Evolutionary conservation across 2,329 filamentous ascomycete species (phyloP).

Genomic region (Sclerotinia subarctica): DNA sequence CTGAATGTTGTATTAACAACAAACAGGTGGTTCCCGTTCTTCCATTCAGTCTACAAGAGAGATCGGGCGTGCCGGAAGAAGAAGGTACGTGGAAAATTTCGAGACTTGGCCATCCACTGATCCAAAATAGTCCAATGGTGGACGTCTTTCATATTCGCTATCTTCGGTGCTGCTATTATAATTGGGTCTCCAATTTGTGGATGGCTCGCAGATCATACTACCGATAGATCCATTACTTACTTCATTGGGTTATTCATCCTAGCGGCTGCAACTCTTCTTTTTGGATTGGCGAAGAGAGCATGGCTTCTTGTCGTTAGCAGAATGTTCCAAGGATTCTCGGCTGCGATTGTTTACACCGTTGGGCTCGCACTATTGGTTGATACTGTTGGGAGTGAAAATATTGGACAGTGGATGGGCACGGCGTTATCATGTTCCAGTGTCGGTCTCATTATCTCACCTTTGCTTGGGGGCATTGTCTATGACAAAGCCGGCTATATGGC

Average conservation of each 20-base stretch:
- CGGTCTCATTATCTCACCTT: slow-evolving; percentile 52
- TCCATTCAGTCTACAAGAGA: slow-evolving; percentile 59
- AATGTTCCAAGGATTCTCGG: slow-evolving; percentile 42
- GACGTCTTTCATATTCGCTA: slow-evolving; percentile 20
- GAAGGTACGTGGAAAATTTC: slow-evolving; percentile 24
- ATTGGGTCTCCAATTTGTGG: slow-evolving; percentile 17
- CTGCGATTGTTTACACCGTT: slow-evolving; percentile 69
- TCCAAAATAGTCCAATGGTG: slow-evolving; percentile 21
- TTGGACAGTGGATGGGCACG: slow-evolving; percentile 60
- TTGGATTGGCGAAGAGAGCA: slow-evolving; percentile 50
- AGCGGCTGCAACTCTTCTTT: slow-evolving; percentile 51
- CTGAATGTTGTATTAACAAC: background rate
- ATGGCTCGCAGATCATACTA: slow-evolving; percentile 52
- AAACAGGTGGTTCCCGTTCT: slow-evolving; percentile 62
- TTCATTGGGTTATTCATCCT: slow-evolving; percentile 52
- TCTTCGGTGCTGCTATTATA: slow-evolving; percentile 22
- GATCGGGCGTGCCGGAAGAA: slow-evolving; percentile 50
- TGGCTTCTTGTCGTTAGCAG: slow-evolving; percentile 16
- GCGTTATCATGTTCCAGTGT: slow-evolving; percentile 57
- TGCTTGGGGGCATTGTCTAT: slow-evolving; percentile 26
- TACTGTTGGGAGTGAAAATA: slow-evolving; percentile 57
- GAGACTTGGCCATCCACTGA: background rate
- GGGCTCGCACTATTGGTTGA: slow-evolving; percentile 68
- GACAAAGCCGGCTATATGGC: slow-evolving; percentile 53
- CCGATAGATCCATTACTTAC: slow-evolving; percentile 59